phyloP scores from a whole-genome alignment of 768 basidiomycete genomes.

The Boletus eberwhitei region DNA sequence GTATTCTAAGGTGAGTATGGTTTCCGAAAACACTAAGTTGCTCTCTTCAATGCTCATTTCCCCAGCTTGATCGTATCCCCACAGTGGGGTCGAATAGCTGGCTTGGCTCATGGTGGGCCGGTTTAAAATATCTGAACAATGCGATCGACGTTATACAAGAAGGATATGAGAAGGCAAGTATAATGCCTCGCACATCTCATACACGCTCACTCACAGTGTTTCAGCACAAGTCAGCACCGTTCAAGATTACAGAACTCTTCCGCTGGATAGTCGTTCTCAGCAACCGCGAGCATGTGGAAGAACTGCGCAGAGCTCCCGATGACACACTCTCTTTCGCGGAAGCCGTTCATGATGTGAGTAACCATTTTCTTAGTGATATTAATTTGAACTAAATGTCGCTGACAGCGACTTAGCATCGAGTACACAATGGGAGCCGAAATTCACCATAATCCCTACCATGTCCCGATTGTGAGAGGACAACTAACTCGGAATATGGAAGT shows the following conservation, averaged over 20 bases:
- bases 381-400: neutral
- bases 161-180: slow-evolving; percentile 30
- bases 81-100: slow-evolving; percentile 25
- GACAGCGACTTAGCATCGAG: slow-evolving; percentile 34
- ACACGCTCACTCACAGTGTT: neutral
- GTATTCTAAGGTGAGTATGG: neutral
- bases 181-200: neutral
- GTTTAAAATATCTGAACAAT: slow-evolving; percentile 16
- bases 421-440: slow-evolving; percentile 39
- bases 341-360: slow-evolving; percentile 31
- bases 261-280: too few species aligned
- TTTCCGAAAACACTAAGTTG: too few species aligned
- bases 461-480: neutral
- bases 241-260: too few species aligned
- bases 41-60: neutral
- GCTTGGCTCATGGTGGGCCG: slow-evolving; percentile 27
- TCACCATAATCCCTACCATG: slow-evolving; percentile 26
- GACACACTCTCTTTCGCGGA: slow-evolving; percentile 12
- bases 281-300: too few species aligned
- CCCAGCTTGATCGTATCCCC: slow-evolving; percentile 28
- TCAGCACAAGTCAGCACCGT: too few species aligned
- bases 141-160: slow-evolving; percentile 25
- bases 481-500: slow-evolving; percentile 38
- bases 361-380: neutral
- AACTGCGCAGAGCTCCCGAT: too few species aligned